Percentiles rank a stretch among this genome's conserved stretches.
Evolutionary conservation across 306 rosid genomes (phyloP).

Genomic region (Prunus mume): DNA sequence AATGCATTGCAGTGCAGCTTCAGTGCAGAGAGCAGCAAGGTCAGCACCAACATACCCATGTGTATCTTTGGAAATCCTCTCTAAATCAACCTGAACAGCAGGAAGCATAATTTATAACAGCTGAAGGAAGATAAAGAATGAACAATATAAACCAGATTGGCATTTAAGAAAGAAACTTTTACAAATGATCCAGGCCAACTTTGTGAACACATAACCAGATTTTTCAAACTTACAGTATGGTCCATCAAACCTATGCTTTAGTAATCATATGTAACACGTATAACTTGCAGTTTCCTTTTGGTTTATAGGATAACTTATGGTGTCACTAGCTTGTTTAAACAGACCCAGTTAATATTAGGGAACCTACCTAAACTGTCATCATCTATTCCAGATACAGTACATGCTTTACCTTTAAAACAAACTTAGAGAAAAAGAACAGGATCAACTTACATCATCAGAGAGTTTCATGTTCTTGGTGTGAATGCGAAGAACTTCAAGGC

Average conservation of each 20-base stretch:
- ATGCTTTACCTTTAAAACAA: neutral
- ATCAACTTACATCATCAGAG: constrained; percentile 54
- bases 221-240: neutral
- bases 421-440: neutral
- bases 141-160: neutral
- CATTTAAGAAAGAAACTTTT: neutral
- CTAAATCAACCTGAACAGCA: constrained; percentile 51
- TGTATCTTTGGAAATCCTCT: constrained; percentile 52
- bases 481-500: constrained; percentile 69
- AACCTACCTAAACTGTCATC: neutral
- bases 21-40: constrained; percentile 73
- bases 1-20: constrained; percentile 71
- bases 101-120: neutral
- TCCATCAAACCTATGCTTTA: neutral
- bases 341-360: neutral
- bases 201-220: neutral
- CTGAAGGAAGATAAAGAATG: neutral
- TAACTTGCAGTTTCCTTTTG: neutral
- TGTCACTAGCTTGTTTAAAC: neutral
- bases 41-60: constrained; percentile 77
- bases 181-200: neutral
- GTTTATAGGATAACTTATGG: neutral
- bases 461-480: constrained; percentile 78
- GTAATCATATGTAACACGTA: neutral
- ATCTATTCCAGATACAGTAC: neutral